phyloP scores from a whole-genome alignment of 306 rosid genomes.

The Quercus variabilis region DNA sequence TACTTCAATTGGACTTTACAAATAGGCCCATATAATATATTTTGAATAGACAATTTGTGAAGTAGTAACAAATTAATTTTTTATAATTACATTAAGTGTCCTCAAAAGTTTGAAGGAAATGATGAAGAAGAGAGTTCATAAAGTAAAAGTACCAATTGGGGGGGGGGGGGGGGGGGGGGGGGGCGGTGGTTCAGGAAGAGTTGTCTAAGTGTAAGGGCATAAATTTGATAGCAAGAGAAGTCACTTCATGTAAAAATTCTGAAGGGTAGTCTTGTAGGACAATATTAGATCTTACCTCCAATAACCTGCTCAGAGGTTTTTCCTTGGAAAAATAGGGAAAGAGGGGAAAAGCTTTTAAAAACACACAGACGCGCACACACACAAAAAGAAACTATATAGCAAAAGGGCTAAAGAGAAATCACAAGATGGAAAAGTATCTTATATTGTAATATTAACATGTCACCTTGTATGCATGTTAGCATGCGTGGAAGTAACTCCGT shows the following conservation, averaged over 20 bases:
- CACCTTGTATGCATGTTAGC: background rate
- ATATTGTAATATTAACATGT: background rate
- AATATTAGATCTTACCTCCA: background rate
- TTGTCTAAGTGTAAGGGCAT: background rate
- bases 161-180: too few relatives aligned
- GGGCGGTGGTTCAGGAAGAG: background rate
- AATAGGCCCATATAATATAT: too few relatives aligned
- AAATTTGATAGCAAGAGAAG: background rate
- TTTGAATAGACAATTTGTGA: too few relatives aligned
- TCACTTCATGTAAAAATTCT: background rate
- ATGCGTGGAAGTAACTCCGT: background rate
- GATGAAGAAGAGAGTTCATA: background rate
- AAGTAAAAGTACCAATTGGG: background rate
- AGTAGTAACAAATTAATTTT: too few relatives aligned
- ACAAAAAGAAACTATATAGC: background rate
- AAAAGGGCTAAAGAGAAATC: background rate
- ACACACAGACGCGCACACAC: background rate
- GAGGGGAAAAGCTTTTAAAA: background rate
- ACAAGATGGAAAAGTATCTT: background rate
- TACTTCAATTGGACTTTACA: too few relatives aligned
- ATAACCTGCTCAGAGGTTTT: background rate
- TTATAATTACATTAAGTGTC: too few relatives aligned
- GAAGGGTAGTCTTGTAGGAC: background rate
- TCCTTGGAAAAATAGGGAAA: background rate
- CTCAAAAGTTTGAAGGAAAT: background rate